Base-by-base conservation (phyloP, 495 filamentous ascomycete genomes). In the Penicillium malachiteum region DNA sequence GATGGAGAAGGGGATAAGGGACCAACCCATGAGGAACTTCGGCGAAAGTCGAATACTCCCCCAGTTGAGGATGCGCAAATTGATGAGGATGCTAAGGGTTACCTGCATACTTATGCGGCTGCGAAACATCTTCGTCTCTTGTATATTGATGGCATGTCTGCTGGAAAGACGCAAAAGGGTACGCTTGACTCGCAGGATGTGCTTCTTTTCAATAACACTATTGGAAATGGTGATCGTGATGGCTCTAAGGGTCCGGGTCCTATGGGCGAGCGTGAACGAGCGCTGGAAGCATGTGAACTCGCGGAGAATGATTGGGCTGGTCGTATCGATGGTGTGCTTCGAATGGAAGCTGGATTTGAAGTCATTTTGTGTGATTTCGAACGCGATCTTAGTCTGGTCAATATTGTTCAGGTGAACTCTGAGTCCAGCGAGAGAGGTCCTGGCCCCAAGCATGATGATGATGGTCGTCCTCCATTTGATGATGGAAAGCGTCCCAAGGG, bases 331-430 rank as follows among this genome's bases (percentile, higher is more conserved):
- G 86, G 86, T 0, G 58, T 88, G 16, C 58, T 89, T 1, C 78
- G 85, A 13, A 87, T 87, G 82, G 86, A 89, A 56, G 80, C 79
- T 30, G 86, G 86, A 0, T 88, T 88, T 50, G 86, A 88, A 66
- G 71, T 89, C 39, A 86, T 89, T 43, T 68, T 86, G n/a, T 89
- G 86, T 64, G 65, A 82, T 33, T 88, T 88, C 51, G 67, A 68
- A 40, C 65, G 79, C 14, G 71, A 71, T 47, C 37, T 74, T 16
- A 66, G 76, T 21, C 56, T 52, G 1, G 42, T 71, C 2, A 60
- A 68, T 0, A 69, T 71, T 6, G 65, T 59, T 6, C 62, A 65
- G 34, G 66, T 70, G 1, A 67, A 70, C 16, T 18, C 44, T 3
- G n/a, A 41, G 34, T 13, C 43, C 17, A 39, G 31, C 21, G 14